These are phyloP conservation scores for Ustilago nuda DNA, from an alignment of 1,284 basidiomycete species.

Conservation along the genomic window DNA sequence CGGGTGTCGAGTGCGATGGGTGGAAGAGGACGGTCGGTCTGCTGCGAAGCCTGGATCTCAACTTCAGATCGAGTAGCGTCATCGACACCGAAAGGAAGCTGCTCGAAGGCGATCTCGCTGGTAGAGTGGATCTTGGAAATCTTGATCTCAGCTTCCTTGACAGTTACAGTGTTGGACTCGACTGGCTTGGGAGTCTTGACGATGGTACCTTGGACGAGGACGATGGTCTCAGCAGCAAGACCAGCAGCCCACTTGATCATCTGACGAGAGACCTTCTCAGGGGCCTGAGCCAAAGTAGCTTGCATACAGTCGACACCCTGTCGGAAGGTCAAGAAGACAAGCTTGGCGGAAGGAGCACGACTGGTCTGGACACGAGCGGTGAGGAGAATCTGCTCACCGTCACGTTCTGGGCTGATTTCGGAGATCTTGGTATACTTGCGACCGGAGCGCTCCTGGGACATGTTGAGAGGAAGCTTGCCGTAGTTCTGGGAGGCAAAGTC, in stretches of 20 bases:
- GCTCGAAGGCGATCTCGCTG: slow-evolving; percentile 76
- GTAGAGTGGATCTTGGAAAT: slow-evolving; percentile 86
- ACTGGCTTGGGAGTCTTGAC: slow-evolving; percentile 80
- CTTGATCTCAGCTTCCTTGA: slow-evolving; percentile 89
- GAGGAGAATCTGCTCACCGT: slow-evolving; percentile 84
- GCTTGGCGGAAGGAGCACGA: slow-evolving; percentile 81
- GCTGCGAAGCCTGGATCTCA: slow-evolving; percentile 74
- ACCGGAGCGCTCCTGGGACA: slow-evolving; percentile 79
- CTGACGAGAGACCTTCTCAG: slow-evolving; percentile 90
- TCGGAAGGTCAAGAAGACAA: slow-evolving; percentile 92
- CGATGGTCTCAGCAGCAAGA: slow-evolving; percentile 87
- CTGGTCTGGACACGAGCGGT: slow-evolving; percentile 92
- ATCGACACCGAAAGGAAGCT: slow-evolving; percentile 89
- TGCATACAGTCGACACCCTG: slow-evolving; percentile 91
- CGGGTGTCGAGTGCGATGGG: slow-evolving; percentile 78
- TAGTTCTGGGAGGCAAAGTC: slow-evolving; percentile 89
- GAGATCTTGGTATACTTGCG: slow-evolving; percentile 75
- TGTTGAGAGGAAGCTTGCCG: slow-evolving; percentile 89
- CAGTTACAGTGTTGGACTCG: slow-evolving; percentile 88
- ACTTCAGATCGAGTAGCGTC: slow-evolving; percentile 88
- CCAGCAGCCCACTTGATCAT: slow-evolving; percentile 94
- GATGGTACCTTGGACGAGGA: slow-evolving; percentile 81
- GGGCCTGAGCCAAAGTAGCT: slow-evolving; percentile 81
- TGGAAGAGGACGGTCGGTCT: slow-evolving; percentile 66
- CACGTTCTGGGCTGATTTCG: slow-evolving; percentile 76